These are phyloP conservation scores for Candida corydali DNA, from an alignment of 805 yeast genomes.

Conservation along the genomic window DNA sequence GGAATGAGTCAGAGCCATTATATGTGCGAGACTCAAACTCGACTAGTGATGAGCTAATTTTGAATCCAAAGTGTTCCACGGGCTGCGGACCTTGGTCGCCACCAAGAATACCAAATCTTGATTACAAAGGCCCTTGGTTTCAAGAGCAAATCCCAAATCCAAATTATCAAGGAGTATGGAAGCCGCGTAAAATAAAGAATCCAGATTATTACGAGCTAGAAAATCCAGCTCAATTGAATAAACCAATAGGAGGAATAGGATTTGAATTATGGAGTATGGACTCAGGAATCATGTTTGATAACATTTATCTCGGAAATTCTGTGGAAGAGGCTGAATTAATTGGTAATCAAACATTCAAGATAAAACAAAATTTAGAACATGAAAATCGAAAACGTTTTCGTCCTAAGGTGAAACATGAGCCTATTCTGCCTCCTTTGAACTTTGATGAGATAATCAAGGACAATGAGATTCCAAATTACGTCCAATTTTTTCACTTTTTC, in stretches of 20 bases:
- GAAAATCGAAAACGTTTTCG: conserved; percentile 34
- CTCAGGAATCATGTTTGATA: conserved; percentile 68
- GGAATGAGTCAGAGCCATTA: conserved; percentile 65
- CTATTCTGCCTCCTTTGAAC: conserved; percentile 41
- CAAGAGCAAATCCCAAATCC: conserved; percentile 72
- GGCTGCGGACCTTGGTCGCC: conserved; percentile 86
- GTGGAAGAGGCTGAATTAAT: conserved; percentile 78
- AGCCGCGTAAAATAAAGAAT: conserved; percentile 59
- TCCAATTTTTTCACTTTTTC: conserved; percentile 15
- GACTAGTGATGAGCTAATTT: conserved; percentile 61
- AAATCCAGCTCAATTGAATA: conserved; percentile 54
- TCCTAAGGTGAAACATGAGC: conserved; percentile 39
- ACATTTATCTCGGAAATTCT: conserved; percentile 81
- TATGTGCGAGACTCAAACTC: conserved; percentile 74
- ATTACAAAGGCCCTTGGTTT: conserved; percentile 74
- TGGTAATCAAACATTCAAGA: conserved; percentile 70
- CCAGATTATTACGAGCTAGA: conserved; percentile 63
- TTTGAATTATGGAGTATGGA: conserved; percentile 91
- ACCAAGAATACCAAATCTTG: conserved; percentile 63
- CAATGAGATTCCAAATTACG: conserved; percentile 11
- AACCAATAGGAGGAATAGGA: conserved; percentile 72
- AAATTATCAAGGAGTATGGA: conserved; percentile 74
- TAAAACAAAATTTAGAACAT: conserved; percentile 51
- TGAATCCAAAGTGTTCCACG: conserved; percentile 68
- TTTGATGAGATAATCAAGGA: conserved; percentile 32